A percentile compares a stretch with the other conserved stretches of the same genome.
Conservation (phyloP, 2,329 filamentous ascomycete species). For the Neoarthrinium moseri region DNA sequence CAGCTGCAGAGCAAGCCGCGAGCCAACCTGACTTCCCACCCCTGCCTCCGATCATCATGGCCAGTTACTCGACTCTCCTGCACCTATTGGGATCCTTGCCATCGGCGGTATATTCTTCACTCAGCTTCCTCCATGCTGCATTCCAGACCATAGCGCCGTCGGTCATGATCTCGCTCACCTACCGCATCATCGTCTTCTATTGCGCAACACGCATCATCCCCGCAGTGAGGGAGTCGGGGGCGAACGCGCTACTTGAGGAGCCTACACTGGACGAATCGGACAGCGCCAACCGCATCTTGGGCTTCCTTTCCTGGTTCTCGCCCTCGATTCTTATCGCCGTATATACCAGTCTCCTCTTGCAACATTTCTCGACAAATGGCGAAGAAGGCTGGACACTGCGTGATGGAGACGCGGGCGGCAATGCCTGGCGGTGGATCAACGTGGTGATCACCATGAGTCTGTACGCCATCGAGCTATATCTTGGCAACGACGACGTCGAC, state of each 20-base stretch:
- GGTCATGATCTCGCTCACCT: slow-evolving; percentile 91
- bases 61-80: slow-evolving; percentile 88
- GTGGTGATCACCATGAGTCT: slow-evolving; percentile 83
- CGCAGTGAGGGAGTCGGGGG: slow-evolving; percentile 83
- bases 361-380: slow-evolving; percentile 84
- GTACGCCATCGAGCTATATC: slow-evolving; percentile 86
- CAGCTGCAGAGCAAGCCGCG: slow-evolving; percentile 45
- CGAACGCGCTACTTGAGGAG: slow-evolving; percentile 78
- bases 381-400: slow-evolving; percentile 80
- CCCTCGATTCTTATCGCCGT: slow-evolving; percentile 93
- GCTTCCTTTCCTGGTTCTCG: slow-evolving; percentile 88
- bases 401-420: slow-evolving; percentile 78
- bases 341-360: slow-evolving; percentile 91
- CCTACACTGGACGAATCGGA: slow-evolving; percentile 84
- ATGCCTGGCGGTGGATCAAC: slow-evolving; percentile 92
- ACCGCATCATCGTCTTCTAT: slow-evolving; percentile 93
- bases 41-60: slow-evolving; percentile 97
- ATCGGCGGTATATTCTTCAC: slow-evolving; percentile 75
- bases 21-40: slow-evolving; percentile 88
- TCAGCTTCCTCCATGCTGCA: slow-evolving; percentile 85
- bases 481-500: slow-evolving; percentile 81
- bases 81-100: slow-evolving; percentile 83
- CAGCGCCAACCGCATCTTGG: slow-evolving; percentile 75
- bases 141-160: slow-evolving; percentile 95
- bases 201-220: slow-evolving; percentile 95